These are phyloP conservation scores for Suhomyces bribrorum DNA, from an alignment of 1,139 yeast genomes.

Conservation along the genomic window DNA sequence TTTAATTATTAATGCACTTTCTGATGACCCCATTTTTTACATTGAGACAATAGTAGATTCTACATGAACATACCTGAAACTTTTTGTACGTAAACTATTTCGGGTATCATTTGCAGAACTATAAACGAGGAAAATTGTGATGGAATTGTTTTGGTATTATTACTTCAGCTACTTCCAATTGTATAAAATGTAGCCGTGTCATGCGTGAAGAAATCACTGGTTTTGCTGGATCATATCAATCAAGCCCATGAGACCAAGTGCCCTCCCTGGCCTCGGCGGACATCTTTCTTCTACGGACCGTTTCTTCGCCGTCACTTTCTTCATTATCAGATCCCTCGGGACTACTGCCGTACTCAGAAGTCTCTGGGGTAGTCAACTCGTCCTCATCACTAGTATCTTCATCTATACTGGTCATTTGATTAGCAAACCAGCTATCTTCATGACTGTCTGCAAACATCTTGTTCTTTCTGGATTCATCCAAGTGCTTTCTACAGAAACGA, in stretches of 20 bases:
- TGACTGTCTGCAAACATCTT: slow-evolving; percentile 31
- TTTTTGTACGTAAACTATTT: too few species aligned
- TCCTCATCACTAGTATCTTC: slow-evolving; percentile 9
- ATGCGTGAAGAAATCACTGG: too few species aligned
- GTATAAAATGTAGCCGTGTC: too few species aligned
- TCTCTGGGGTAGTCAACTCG: slow-evolving; percentile 13
- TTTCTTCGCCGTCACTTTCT: slow-evolving; percentile 8
- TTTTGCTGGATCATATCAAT: background rate
- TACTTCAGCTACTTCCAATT: too few species aligned
- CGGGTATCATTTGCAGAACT: too few species aligned
- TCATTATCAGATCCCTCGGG: slow-evolving; percentile 5
- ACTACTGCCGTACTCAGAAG: slow-evolving; percentile 9
- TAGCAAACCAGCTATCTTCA: slow-evolving; percentile 26
- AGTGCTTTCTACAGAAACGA: slow-evolving; percentile 31
- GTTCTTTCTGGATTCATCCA: slow-evolving; percentile 25
- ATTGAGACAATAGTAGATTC: background rate
- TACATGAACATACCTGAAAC: too few species aligned
- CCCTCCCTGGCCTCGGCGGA: slow-evolving; percentile 7
- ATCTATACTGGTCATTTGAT: slow-evolving; percentile 8
- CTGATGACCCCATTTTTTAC: background rate
- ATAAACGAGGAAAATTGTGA: too few species aligned
- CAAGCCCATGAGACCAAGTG: slow-evolving; percentile 1
- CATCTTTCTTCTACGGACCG: slow-evolving; percentile 11
- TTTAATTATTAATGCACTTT: background rate
- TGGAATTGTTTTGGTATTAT: too few species aligned